Evolutionary conservation across 1,284 basidiomycete species (phyloP).

Genomic region (Stereum hirsutum): DNA sequence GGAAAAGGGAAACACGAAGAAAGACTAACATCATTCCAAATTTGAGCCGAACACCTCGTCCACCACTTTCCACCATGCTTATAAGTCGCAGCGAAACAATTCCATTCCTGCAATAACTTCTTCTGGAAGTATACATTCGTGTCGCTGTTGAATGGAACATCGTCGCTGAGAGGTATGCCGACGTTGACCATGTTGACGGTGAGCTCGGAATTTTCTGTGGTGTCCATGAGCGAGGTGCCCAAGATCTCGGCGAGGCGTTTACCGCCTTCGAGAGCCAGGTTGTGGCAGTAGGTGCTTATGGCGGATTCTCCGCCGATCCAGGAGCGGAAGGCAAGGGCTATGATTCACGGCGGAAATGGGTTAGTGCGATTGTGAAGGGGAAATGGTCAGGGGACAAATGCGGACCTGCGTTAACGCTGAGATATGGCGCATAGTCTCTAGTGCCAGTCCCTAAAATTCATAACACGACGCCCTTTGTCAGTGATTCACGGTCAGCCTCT

Average conservation of each 20-base stretch:
- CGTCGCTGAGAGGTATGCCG: constrained; percentile 33
- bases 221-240: constrained; percentile 57
- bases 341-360: constrained; percentile 7
- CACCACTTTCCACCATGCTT: constrained; percentile 63
- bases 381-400: too few relatives aligned
- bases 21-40: constrained; percentile 60
- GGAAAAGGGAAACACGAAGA: constrained; percentile 1
- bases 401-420: constrained; percentile 49
- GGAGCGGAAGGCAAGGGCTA: constrained; percentile 70
- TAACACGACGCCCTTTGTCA: too few relatives aligned
- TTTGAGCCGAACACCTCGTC: constrained; percentile 61
- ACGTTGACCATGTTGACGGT: constrained; percentile 69
- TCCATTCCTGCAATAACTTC: constrained; percentile 32
- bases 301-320: constrained; percentile 79
- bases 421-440: constrained; percentile 42
- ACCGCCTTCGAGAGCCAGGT: constrained; percentile 69
- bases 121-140: constrained; percentile 24
- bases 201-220: constrained; percentile 46
- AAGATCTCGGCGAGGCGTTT: constrained; percentile 53
- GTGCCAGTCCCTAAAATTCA: constrained; percentile 60
- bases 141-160: constrained; percentile 15
- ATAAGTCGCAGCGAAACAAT: constrained; percentile 33
- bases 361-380: background rate
- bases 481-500: too few relatives aligned
- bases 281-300: constrained; percentile 71